phyloP scores from a whole-genome alignment of 78 protist species.

The Dictyostelium purpureum region DNA sequence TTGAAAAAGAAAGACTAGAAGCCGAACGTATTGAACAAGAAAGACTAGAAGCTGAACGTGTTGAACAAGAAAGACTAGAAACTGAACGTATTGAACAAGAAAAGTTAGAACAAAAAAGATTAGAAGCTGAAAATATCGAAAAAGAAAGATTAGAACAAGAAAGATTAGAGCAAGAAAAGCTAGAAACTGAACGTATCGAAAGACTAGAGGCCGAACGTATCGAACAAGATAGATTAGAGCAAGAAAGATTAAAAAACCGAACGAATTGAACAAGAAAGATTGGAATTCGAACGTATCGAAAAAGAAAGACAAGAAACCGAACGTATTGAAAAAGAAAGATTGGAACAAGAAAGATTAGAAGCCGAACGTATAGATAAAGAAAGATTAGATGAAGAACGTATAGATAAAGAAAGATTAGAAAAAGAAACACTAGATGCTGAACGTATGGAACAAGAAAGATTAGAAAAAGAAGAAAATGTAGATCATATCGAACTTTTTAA shows the following conservation, averaged over 20 bases:
- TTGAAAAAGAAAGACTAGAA: neutral
- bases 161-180: neutral
- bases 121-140: neutral
- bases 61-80: neutral
- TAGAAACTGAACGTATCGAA: neutral
- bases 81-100: neutral
- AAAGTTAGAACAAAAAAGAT: neutral
- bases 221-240: neutral
- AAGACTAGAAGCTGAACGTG: neutral
- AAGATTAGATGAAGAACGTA: neutral
- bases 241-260: neutral
- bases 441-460: neutral
- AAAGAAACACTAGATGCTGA: neutral
- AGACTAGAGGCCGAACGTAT: neutral
- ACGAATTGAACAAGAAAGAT: constrained; percentile 1
- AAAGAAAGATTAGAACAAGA: constrained; percentile 6
- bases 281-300: neutral
- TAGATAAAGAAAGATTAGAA: neutral
- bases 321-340: neutral
- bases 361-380: neutral
- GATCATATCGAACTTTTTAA: neutral
- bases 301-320: neutral
- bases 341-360: neutral
- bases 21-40: neutral
- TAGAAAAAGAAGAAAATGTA: neutral